A percentile compares a stretch with the other conserved stretches of the same genome.
Evolutionary conservation across 768 basidiomycete genomes (phyloP).

Genomic region (Xanthoconium purpureum): DNA sequence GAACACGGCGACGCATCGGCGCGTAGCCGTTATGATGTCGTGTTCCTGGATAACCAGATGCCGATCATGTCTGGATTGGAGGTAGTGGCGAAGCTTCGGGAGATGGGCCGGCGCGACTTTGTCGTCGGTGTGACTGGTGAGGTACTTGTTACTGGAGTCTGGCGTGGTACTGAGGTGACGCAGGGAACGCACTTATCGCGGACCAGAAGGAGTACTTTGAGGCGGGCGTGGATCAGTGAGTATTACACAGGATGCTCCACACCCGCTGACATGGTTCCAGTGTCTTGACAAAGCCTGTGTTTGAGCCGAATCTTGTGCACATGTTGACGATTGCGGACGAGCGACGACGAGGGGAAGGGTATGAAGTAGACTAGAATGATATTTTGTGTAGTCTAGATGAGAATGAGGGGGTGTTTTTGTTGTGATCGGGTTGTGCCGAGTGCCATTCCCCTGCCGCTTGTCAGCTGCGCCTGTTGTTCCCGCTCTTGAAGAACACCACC

Average conservation of each 20-base stretch:
- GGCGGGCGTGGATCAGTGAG: constrained; percentile 74
- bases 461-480: constrained; percentile 33
- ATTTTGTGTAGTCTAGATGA: background rate
- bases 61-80: constrained; percentile 74
- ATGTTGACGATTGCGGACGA: constrained; percentile 44
- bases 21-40: constrained; percentile 36
- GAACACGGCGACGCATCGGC: background rate
- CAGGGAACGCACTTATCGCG: constrained; percentile 51
- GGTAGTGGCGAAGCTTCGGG: constrained; percentile 60
- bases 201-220: constrained; percentile 76
- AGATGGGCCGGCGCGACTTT: constrained; percentile 66
- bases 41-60: constrained; percentile 78
- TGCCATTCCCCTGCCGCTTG: constrained; percentile 28
- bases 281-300: constrained; percentile 77
- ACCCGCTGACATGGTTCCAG: constrained; percentile 34
- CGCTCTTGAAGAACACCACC: constrained; percentile 24
- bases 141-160: constrained; percentile 3
- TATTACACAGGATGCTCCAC: background rate
- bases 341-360: constrained; percentile 26
- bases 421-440: constrained; percentile 35
- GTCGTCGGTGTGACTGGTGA: constrained; percentile 79
- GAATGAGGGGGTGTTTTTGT: constrained; percentile 20
- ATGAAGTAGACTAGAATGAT: background rate
- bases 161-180: constrained; percentile 8
- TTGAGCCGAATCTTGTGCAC: constrained; percentile 48